phyloP scores from a whole-genome alignment of 1,139 yeast genomes.

The Groenewaldozyma auringiensis region DNA sequence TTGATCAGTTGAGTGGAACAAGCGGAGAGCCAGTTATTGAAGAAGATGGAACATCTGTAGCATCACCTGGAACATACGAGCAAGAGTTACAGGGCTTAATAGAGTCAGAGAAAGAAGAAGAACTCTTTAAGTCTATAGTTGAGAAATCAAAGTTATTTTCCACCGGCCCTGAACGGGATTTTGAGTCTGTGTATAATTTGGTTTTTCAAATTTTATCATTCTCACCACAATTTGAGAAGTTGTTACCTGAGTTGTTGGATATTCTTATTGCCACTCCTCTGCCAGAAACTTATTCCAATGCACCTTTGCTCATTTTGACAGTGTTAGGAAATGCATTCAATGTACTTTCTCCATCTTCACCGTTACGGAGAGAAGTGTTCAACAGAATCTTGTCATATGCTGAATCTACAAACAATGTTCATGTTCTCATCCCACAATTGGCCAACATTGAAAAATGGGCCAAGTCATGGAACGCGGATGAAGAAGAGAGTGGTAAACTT shows the following conservation, averaged over 20 bases:
- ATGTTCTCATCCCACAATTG: slow-evolving; percentile 33
- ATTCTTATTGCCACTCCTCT: slow-evolving; percentile 24
- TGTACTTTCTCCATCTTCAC: slow-evolving; percentile 29
- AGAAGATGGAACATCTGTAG: slow-evolving; percentile 13
- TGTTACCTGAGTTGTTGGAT: slow-evolving; percentile 28
- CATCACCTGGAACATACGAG: slow-evolving; percentile 14
- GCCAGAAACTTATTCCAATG: slow-evolving; percentile 25
- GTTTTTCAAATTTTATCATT: slow-evolving; percentile 32
- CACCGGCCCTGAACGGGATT: slow-evolving; percentile 33
- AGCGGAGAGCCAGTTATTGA: slow-evolving; percentile 14
- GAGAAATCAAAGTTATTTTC: slow-evolving; percentile 27
- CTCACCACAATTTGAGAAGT: slow-evolving; percentile 29
- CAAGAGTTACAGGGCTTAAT: slow-evolving; percentile 22
- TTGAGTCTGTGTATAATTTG: slow-evolving; percentile 37
- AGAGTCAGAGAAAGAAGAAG: slow-evolving; percentile 19
- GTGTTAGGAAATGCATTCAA: slow-evolving; percentile 37
- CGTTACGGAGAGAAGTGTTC: slow-evolving; percentile 30
- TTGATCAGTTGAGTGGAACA: slow-evolving; percentile 31
- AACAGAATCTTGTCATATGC: slow-evolving; percentile 31
- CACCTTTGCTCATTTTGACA: slow-evolving; percentile 29
- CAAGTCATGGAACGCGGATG: slow-evolving; percentile 30
- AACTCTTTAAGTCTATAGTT: slow-evolving; percentile 29
- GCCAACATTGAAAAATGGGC: slow-evolving; percentile 34
- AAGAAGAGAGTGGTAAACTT: slow-evolving; percentile 24
- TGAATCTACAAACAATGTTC: slow-evolving; percentile 27